A percentile compares a stretch with the other conserved stretches of the same genome.
phyloP scores from a whole-genome alignment of 441 rosid species.

The Euphorbia corollata region DNA sequence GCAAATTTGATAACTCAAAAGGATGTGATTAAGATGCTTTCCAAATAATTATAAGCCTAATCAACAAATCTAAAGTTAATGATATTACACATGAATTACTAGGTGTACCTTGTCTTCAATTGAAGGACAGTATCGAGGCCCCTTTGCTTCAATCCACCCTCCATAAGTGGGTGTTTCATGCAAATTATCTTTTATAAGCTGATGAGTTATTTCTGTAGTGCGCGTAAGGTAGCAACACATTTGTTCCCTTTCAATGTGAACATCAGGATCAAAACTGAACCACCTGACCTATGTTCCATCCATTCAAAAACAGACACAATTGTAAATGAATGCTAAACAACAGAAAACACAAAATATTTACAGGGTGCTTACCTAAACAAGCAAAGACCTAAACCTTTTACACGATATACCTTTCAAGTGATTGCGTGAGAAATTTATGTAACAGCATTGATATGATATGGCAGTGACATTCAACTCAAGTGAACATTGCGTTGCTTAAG shows the following conservation, averaged over 20 bases:
- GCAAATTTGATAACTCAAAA: not conserved
- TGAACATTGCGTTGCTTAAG: not conserved
- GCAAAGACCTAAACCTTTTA: not conserved
- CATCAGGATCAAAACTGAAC: slow-evolving; percentile 94
- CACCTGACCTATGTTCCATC: slow-evolving; percentile 62
- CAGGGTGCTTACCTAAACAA: not conserved
- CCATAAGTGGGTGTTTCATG: slow-evolving; percentile 99
- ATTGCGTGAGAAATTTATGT: not conserved
- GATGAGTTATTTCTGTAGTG: slow-evolving; percentile 75
- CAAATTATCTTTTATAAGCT: slow-evolving; percentile 82
- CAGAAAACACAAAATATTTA: not conserved
- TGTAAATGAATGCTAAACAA: slow-evolving; percentile 9
- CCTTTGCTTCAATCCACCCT: slow-evolving; percentile 99
- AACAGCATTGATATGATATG: not conserved
- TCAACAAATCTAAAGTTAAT: not conserved
- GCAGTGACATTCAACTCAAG: not conserved
- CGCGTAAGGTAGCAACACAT: slow-evolving; percentile 94
- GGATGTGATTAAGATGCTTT: not conserved
- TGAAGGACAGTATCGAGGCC: slow-evolving; percentile 98
- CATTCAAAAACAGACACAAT: slow-evolving; percentile 21
- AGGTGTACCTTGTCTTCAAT: slow-evolving; percentile 84
- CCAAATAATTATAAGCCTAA: not conserved
- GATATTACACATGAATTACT: not conserved
- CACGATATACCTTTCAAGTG: not conserved
- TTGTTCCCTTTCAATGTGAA: slow-evolving; percentile 84